Evolutionary conservation across 371 early-diverging fungal genomes (phyloP).

Genomic region (Polyrhizophydium stewartii): DNA sequence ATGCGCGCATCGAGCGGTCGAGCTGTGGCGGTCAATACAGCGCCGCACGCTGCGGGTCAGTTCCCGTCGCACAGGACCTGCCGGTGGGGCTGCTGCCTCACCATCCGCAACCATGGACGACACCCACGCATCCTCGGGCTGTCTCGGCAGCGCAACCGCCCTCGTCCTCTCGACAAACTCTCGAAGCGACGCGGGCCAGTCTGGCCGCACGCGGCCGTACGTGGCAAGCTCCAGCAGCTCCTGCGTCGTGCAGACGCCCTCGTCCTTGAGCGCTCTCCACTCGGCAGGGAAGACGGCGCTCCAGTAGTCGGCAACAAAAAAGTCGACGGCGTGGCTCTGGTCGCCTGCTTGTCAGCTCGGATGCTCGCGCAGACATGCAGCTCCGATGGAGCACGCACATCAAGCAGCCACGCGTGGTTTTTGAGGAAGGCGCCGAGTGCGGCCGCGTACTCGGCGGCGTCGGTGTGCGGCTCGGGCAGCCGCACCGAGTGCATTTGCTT

Average conservation of each 20-base stretch:
- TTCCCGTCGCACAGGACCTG: too few relatives aligned
- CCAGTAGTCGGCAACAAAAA: constrained; percentile 29
- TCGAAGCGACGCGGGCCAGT: background rate
- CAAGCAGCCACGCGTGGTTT: constrained; percentile 16
- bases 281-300: constrained; percentile 19
- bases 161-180: background rate
- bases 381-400: background rate
- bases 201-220: constrained; percentile 6
- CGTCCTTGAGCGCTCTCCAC: constrained; percentile 14
- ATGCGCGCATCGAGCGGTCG: constrained; percentile 20
- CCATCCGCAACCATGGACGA: background rate
- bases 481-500: constrained; percentile 6
- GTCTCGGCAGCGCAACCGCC: background rate
- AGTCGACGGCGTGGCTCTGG: constrained; percentile 36
- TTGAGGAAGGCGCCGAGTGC: constrained; percentile 11
- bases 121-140: background rate
- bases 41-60: too few relatives aligned
- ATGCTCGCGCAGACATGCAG: background rate
- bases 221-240: constrained; percentile 29
- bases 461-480: constrained; percentile 17
- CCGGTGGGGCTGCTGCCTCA: background rate
- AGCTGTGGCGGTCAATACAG: background rate
- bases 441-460: constrained; percentile 10
- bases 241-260: background rate
- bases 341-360: background rate